These are phyloP conservation scores for Colletotrichum paranaense DNA, from an alignment of 2,329 filamentous ascomycete genomes.

Conservation along the genomic window DNA sequence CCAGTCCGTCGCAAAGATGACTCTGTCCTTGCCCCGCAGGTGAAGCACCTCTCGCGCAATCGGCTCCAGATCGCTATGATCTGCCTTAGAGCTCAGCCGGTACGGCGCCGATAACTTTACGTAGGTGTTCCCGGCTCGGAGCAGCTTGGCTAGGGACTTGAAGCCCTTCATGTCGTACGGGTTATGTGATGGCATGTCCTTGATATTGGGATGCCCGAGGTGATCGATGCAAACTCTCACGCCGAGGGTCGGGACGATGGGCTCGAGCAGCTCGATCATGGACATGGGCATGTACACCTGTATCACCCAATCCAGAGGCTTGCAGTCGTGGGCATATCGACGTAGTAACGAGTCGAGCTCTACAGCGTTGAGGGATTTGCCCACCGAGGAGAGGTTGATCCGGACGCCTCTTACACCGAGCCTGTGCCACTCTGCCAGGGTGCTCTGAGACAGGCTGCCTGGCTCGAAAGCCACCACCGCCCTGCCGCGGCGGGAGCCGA, in stretches of 20 bases:
- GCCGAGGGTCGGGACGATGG: conserved; percentile 58
- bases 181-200: conserved; percentile 41
- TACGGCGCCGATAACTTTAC: conserved; percentile 71
- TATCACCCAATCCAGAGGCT: conserved; percentile 65
- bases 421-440: conserved; percentile 63
- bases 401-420: conserved; percentile 69
- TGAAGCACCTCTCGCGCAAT: conserved; percentile 61
- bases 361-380: conserved; percentile 49
- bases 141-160: conserved; percentile 56
- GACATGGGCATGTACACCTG: conserved; percentile 68
- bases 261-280: conserved; percentile 59
- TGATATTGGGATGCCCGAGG: conserved; percentile 62
- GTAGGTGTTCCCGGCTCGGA: conserved; percentile 60
- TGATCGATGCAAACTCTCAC: conserved; percentile 70
- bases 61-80: conserved; percentile 57
- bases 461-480: conserved; percentile 69
- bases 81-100: conserved; percentile 58
- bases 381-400: conserved; percentile 67
- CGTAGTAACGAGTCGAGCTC: conserved; percentile 56
- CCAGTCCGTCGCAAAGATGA: conserved; percentile 73
- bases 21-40: conserved; percentile 51
- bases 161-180: conserved; percentile 63
- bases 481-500: conserved; percentile 62
- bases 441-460: conserved; percentile 41
- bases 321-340: conserved; percentile 61